Base-by-base conservation (phyloP, 83 land plant species). In the Thuja plicata region DNA sequence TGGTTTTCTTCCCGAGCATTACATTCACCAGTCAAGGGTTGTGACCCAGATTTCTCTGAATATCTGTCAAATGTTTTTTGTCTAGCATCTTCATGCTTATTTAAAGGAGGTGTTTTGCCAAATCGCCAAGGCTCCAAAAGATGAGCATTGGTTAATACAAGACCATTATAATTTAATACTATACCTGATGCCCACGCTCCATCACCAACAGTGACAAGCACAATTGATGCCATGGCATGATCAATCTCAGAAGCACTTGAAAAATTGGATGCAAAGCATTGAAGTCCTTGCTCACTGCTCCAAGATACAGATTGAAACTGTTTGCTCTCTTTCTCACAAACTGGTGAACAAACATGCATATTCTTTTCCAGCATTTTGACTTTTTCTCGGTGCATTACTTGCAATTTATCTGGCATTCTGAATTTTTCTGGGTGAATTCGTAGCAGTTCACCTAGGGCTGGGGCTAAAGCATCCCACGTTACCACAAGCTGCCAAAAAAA, bases 121-220 rank as follows among this genome's bases (percentile, higher is more conserved):
- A 95, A 98, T 87, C 99, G 91, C 99, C 99, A 98, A 46, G 99
- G 99, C 89, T 98, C 99, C 54, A 98, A 77, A 43, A 98, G 89
- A 91, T 98, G 99, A 81, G 99, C 99, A 94, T 98, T 98, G 79
- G 99, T 98, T 76, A 98, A 94, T 77, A 98, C 93, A 35, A 98
- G 94, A 46, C 99, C 99, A 24, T 87, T 86, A 24, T 92, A 81
- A 87, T 94, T 98, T 70, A 98, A 91, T 74, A 98, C 50, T 48
- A 97, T 86, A 32, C 99, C 99, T 52, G 99, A 98, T 71, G 99
- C 99, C 99, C 99, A 98, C 41, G 95, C 91, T 86, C 99, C 98
- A 90, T 96, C 94, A 73, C 93, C 95, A 45, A 92, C 89, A n/a
- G 99, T 96, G 86, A 98, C 88, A 90, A 98, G 96, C 71, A 95